These are phyloP conservation scores for Penicillium diatomitis DNA, from an alignment of 495 filamentous ascomycete species.

Conservation along the genomic window DNA sequence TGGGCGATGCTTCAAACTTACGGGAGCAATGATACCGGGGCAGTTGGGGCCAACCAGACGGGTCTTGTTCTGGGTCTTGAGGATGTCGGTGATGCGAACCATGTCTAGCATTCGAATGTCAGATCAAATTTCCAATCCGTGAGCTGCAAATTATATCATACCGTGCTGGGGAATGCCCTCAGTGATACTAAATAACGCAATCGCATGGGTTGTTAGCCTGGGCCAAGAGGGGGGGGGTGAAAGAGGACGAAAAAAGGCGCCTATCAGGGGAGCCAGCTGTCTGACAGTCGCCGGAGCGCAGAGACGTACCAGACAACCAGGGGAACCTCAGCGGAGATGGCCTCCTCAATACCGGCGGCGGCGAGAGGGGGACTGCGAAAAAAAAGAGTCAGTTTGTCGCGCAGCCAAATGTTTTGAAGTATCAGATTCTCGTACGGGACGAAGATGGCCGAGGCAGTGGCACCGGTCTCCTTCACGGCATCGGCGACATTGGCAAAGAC, in stretches of 20 bases:
- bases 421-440: constrained; percentile 60
- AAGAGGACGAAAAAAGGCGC: neutral
- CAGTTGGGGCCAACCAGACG: constrained; percentile 96
- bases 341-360: constrained; percentile 93
- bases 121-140: constrained; percentile 9
- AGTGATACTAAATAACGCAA: constrained; percentile 56
- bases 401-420: neutral
- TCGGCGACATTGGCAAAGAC: constrained; percentile 88
- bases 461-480: constrained; percentile 84
- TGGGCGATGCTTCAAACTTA: constrained; percentile 25
- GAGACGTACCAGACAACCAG: constrained; percentile 73
- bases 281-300: constrained; percentile 8
- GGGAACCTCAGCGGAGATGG: constrained; percentile 81
- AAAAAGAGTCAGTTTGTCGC: constrained; percentile 7
- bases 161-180: constrained; percentile 97
- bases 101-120: constrained; percentile 58
- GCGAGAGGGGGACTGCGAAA: constrained; percentile 69
- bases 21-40: constrained; percentile 90
- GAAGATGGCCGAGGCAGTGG: constrained; percentile 90
- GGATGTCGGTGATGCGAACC: constrained; percentile 96
- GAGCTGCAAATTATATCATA: constrained; percentile 29
- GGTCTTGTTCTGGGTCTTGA: constrained; percentile 97
- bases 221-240: neutral
- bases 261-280: neutral
- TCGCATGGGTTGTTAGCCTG: constrained; percentile 6